phyloP scores from a whole-genome alignment of 805 yeast genomes.

The Myxozyma sirexii region DNA sequence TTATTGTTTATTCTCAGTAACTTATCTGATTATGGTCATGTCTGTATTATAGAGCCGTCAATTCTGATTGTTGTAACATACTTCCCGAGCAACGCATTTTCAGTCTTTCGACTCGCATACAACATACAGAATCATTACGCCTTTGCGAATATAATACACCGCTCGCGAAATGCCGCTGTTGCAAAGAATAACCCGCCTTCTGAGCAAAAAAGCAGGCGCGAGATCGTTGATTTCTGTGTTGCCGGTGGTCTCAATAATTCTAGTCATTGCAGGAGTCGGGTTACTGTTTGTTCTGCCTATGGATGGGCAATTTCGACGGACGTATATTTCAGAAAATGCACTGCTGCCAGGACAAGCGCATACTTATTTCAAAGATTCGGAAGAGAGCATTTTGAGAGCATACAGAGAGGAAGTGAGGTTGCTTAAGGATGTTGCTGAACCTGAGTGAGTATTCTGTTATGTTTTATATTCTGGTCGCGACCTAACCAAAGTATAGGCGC shows the following conservation, averaged over 20 bases:
- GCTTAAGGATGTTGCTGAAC: constrained; percentile 38
- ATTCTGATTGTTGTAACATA: too few species aligned
- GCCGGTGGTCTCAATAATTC: constrained; percentile 9
- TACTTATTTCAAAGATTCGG: constrained; percentile 87
- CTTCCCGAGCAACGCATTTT: too few species aligned
- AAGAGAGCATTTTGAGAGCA: constrained; percentile 91
- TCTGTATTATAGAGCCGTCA: too few species aligned
- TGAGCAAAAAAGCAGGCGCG: neutral
- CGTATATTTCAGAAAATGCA: constrained; percentile 94
- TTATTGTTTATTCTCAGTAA: too few species aligned
- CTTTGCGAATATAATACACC: too few species aligned
- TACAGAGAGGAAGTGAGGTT: constrained; percentile 63
- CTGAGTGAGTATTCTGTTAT: constrained; percentile 22
- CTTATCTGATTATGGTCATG: too few species aligned
- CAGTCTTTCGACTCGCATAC: too few species aligned
- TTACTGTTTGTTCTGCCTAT: constrained; percentile 68
- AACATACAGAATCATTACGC: too few species aligned
- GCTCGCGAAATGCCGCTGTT: constrained; percentile 20
- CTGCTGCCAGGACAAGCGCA: constrained; percentile 95
- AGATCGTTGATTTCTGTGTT: constrained; percentile 4
- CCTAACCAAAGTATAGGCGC: constrained; percentile 41
- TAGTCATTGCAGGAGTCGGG: constrained; percentile 47
- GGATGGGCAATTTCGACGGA: constrained; percentile 78
- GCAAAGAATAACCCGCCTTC: neutral
- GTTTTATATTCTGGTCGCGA: neutral